These are phyloP conservation scores for Elasticomyces elasticus DNA, from an alignment of 495 filamentous ascomycete genomes.

Conservation along the genomic window DNA sequence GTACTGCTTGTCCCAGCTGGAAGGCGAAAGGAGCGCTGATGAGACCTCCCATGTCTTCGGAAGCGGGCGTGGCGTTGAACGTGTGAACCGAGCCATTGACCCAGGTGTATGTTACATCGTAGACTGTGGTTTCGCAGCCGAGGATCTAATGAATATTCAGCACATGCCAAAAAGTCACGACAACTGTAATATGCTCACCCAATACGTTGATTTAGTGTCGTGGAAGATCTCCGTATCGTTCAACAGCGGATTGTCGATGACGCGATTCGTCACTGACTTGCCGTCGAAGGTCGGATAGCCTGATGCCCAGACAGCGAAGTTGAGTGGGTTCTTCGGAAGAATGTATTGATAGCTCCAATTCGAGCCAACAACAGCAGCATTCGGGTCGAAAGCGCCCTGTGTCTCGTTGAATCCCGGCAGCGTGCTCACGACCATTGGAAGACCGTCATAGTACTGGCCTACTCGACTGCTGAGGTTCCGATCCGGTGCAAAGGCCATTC, in stretches of 20 bases:
- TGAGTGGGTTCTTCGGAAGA: background rate
- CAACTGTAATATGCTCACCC: too few relatives aligned
- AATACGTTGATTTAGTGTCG: too few relatives aligned
- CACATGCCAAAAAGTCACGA: too few relatives aligned
- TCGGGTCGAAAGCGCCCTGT: background rate
- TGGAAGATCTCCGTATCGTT: too few relatives aligned
- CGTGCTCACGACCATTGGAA: background rate
- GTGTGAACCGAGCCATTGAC: background rate
- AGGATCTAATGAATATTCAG: too few relatives aligned
- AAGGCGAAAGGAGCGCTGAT: background rate
- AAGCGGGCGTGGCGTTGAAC: background rate
- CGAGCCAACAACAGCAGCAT: background rate
- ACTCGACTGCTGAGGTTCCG: background rate
- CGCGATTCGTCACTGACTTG: too few relatives aligned
- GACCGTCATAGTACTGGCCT: background rate
- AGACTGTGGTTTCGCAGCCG: background rate
- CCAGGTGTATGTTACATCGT: background rate
- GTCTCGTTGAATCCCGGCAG: too few relatives aligned
- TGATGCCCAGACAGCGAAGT: background rate
- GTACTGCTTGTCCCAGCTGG: background rate
- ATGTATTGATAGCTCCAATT: constrained; percentile 1
- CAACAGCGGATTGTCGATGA: too few relatives aligned
- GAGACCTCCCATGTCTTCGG: background rate
- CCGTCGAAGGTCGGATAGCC: background rate
- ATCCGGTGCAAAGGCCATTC: background rate